A percentile compares a stretch with the other conserved stretches of the same genome.
Evolutionary conservation across 169 alveolate genomes (phyloP).

Genomic region (Cryptosporidium viatorum): DNA sequence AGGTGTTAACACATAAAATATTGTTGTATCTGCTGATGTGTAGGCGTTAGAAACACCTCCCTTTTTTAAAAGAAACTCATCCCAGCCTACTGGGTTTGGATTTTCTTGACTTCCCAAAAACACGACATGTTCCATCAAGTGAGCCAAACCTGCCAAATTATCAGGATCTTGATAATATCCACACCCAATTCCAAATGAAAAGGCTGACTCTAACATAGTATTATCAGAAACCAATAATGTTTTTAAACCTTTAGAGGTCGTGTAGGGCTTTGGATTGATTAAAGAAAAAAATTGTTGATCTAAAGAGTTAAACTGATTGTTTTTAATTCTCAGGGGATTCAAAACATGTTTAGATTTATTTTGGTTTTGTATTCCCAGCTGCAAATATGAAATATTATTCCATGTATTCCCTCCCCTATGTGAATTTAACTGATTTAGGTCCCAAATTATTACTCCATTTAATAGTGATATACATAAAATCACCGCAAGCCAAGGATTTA

Average conservation of each 20-base stretch:
- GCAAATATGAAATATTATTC: neutral
- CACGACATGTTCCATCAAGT: slow-evolving; percentile 69
- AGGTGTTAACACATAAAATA: slow-evolving; percentile 31
- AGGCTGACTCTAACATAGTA: slow-evolving; percentile 48
- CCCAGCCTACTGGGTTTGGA: slow-evolving; percentile 70
- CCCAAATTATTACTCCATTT: neutral
- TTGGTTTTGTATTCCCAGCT: neutral
- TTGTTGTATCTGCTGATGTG: slow-evolving; percentile 47
- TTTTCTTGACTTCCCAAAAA: slow-evolving; percentile 66
- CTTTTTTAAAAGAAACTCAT: slow-evolving; percentile 54
- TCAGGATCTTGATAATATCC: slow-evolving; percentile 74
- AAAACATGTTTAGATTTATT: neutral
- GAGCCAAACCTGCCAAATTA: slow-evolving; percentile 57
- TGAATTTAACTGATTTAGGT: neutral
- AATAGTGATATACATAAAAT: neutral
- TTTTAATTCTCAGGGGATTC: slow-evolving; percentile 3
- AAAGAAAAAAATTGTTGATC: slow-evolving; percentile 27
- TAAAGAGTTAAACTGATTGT: neutral
- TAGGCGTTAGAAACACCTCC: slow-evolving; percentile 70
- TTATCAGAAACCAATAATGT: slow-evolving; percentile 37
- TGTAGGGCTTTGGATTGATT: neutral
- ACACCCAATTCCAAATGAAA: slow-evolving; percentile 65
- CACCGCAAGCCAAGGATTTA: neutral
- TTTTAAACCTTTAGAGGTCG: slow-evolving; percentile 56
- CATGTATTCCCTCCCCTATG: neutral